phyloP scores from a whole-genome alignment of 2,329 filamentous ascomycete species.

The Talaromyces albobiverticillius region DNA sequence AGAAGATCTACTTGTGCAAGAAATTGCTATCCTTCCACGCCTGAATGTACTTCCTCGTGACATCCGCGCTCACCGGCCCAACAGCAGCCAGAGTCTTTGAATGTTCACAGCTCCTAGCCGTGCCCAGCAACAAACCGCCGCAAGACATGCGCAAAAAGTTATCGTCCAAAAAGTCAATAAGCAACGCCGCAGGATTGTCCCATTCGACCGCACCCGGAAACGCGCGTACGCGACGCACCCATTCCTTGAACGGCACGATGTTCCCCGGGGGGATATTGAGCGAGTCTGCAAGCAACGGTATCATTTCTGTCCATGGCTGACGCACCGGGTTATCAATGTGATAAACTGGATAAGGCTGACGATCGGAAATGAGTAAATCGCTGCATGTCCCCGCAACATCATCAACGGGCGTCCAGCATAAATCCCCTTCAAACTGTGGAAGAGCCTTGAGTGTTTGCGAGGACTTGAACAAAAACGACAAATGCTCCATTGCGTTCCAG shows the following conservation, averaged over 20 bases:
- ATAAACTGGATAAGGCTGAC: constrained; percentile 34
- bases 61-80: constrained; percentile 32
- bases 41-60: constrained; percentile 32
- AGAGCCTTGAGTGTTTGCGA: constrained; percentile 45
- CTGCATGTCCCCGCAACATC: constrained; percentile 31
- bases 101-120: constrained; percentile 31
- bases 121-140: constrained; percentile 43
- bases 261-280: constrained; percentile 29
- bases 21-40: constrained; percentile 34
- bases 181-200: constrained; percentile 28
- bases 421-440: constrained; percentile 39
- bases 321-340: constrained; percentile 47
- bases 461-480: constrained; percentile 51
- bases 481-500: constrained; percentile 56
- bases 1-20: constrained; percentile 2
- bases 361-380: constrained; percentile 31
- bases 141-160: constrained; percentile 46
- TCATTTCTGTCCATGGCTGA: constrained; percentile 41
- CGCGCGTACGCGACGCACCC: constrained; percentile 36
- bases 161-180: constrained; percentile 30
- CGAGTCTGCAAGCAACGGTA: constrained; percentile 29
- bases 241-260: constrained; percentile 40
- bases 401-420: constrained; percentile 51
- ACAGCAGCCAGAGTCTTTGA: constrained; percentile 32
- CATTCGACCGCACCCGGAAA: constrained; percentile 17